Evolutionary conservation across 345 rosid species (phyloP), one percentile per base, ranked within the genome.

Genomic region (thale cress (Arabidopsis thaliana)): DNA sequence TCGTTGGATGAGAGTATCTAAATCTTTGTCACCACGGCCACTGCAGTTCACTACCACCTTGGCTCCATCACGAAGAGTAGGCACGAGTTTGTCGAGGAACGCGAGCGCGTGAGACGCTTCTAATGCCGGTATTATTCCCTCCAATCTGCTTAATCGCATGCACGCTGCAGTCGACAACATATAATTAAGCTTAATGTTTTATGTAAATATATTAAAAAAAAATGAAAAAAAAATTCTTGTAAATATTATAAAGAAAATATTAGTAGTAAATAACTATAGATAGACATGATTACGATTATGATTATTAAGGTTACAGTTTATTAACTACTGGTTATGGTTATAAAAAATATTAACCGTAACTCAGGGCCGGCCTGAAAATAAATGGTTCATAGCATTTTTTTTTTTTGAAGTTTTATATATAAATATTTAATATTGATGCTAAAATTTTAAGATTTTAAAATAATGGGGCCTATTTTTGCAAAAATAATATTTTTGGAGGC

Each of bases 31-130:
- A 3, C 97, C 98, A 1, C 87, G 83, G 1, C 96, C 98, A 41
- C 97, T 93, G 50, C 86, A 74, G 36, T 85, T 93, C 5, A 91
- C 89, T 1, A 91, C 83, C 44, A 93, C 84, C 72, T 85, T 89
- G 37, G 90, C 55, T 7, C 87, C 88, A 53, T 86, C 53, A 0
- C 76, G 40, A 22, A 89, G 74, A 16, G 74, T 80, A 6, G 97
- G 97, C 28, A 90, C 85, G 6, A 93, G 87, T 75, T 87, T 82
- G 37, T 88, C 93, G 4, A 91, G 82, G 80, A 59, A 87, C 5
- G 94, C 98, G 44, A 91, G 77, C 0, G 94, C 96, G 67, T 93
- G 98, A 48, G 97, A 83, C 1, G 91, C 76, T 76, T 91, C 98
- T 59, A 93, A 32, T 0, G 96, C 84, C 44, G 94, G 97, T 37